Evolutionary conservation across 768 basidiomycete species (phyloP).

Genomic region (Hygrophorus russula): DNA sequence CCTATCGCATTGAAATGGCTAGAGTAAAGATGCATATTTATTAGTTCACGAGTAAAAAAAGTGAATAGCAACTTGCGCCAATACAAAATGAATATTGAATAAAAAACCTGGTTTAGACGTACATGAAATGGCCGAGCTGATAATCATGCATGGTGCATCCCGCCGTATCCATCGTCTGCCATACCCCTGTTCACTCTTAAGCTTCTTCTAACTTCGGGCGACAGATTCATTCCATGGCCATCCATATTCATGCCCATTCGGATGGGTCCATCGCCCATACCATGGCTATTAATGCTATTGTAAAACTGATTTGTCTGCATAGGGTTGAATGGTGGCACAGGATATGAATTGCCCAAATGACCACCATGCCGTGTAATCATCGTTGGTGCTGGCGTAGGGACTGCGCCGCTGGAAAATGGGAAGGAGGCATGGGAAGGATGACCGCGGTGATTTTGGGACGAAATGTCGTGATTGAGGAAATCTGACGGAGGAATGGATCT

Average conservation of each 20-base stretch:
- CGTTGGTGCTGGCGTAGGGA: too few relatives aligned
- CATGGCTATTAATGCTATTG: conserved; percentile 1
- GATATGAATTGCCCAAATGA: conserved; percentile 9
- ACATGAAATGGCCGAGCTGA: conserved; percentile 13
- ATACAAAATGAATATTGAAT: neutral
- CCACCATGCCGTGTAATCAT: neutral
- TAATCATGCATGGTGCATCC: neutral
- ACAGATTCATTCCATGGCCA: conserved; percentile 17
- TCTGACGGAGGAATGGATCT: conserved; percentile 21
- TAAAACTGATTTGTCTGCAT: conserved; percentile 21
- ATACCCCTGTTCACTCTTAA: conserved; percentile 17
- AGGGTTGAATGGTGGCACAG: conserved; percentile 19
- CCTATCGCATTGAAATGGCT: neutral
- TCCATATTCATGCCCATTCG: conserved; percentile 23
- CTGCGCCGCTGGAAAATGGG: neutral
- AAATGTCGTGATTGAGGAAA: conserved; percentile 10
- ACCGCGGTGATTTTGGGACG: conserved; percentile 10
- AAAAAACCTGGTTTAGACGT: neutral
- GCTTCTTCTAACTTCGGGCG: conserved; percentile 13
- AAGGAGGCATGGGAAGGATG: conserved; percentile 9
- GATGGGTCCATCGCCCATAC: conserved; percentile 21
- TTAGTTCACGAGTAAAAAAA: neutral
- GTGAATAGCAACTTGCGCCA: neutral
- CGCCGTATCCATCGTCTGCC: conserved; percentile 19
- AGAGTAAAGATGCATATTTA: neutral